Evolutionary conservation across 495 filamentous ascomycete species (phyloP).

Genomic region (Cairneyella variabilis): DNA sequence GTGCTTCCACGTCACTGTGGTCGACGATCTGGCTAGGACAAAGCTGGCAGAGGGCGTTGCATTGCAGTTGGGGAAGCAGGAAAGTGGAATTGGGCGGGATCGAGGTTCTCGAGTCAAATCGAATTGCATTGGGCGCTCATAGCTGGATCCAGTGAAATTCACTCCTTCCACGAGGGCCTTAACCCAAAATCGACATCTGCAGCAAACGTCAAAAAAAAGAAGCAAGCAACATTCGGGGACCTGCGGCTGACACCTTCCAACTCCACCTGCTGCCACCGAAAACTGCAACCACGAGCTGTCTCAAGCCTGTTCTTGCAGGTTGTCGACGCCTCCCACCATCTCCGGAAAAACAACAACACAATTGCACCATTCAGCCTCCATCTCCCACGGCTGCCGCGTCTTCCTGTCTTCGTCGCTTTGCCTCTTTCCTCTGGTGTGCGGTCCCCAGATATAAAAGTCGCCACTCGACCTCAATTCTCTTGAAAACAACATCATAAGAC

Average conservation of each 20-base stretch:
- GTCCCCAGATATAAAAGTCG: constrained; percentile 4
- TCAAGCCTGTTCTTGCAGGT: constrained; percentile 2
- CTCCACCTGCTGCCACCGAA: too few species aligned
- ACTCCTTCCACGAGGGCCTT: background rate
- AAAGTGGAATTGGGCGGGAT: background rate
- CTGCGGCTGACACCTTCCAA: constrained; percentile 1
- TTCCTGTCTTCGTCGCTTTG: background rate
- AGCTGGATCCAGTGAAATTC: constrained; percentile 25
- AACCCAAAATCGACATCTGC: background rate
- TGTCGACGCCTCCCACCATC: constrained; percentile 3
- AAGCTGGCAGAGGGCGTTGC: background rate
- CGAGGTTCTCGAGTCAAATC: too few species aligned
- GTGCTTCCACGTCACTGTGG: background rate
- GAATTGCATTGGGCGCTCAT: constrained; percentile 18
- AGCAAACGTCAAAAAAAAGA: background rate
- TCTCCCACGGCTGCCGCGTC: background rate
- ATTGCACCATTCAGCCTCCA: background rate
- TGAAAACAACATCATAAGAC: too few species aligned
- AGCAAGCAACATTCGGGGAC: background rate
- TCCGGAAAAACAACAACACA: background rate
- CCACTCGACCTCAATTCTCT: background rate
- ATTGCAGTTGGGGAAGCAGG: background rate
- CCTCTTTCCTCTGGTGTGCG: background rate
- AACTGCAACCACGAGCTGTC: constrained; percentile 3
- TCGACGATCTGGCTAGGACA: background rate